Percentiles rank a stretch among this genome's conserved stretches.
These are phyloP conservation scores for Vigna angularis DNA, from an alignment of 306 rosid species.

Conservation along the genomic window DNA sequence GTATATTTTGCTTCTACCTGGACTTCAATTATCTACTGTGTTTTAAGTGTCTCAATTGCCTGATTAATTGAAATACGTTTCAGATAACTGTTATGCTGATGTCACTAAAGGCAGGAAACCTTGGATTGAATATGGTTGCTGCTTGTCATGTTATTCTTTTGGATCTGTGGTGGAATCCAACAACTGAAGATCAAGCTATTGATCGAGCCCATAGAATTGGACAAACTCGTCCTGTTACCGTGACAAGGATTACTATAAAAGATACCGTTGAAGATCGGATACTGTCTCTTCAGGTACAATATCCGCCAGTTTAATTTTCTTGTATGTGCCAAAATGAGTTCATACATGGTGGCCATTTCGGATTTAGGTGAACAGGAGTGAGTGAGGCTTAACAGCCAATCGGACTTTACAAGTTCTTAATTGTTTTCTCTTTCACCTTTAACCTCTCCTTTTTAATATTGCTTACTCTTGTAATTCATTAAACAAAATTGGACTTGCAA, in stretches of 20 bases:
- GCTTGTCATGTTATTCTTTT: constrained; percentile 95
- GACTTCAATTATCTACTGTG: constrained; percentile 34
- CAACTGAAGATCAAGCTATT: constrained; percentile 98
- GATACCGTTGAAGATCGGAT: constrained; percentile 97
- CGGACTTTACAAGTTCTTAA: constrained; percentile 22
- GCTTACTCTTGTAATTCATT: not conserved
- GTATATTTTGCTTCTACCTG: constrained; percentile 22
- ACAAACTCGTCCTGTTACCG: constrained; percentile 97
- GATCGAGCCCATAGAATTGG: constrained; percentile 99
- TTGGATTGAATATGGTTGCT: constrained; percentile 98
- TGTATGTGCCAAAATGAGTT: constrained; percentile 23
- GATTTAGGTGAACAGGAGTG: constrained; percentile 20
- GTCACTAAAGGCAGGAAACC: constrained; percentile 98
- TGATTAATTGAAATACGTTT: constrained; percentile 41
- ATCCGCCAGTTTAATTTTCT: constrained; percentile 22
- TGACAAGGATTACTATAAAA: constrained; percentile 84
- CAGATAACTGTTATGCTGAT: constrained; percentile 93
- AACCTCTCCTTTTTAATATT: not conserved
- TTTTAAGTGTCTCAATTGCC: constrained; percentile 40
- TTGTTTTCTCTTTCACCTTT: constrained; percentile 7
- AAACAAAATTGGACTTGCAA: not conserved
- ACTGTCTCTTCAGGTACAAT: constrained; percentile 83
- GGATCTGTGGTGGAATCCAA: constrained; percentile 99
- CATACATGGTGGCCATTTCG: constrained; percentile 13
- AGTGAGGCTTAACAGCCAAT: constrained; percentile 32